Percentiles rank a stretch among this genome's conserved stretches.
Conservation (phyloP, 2,329 filamentous ascomycete genomes). For the Exophiala bonariae region DNA sequence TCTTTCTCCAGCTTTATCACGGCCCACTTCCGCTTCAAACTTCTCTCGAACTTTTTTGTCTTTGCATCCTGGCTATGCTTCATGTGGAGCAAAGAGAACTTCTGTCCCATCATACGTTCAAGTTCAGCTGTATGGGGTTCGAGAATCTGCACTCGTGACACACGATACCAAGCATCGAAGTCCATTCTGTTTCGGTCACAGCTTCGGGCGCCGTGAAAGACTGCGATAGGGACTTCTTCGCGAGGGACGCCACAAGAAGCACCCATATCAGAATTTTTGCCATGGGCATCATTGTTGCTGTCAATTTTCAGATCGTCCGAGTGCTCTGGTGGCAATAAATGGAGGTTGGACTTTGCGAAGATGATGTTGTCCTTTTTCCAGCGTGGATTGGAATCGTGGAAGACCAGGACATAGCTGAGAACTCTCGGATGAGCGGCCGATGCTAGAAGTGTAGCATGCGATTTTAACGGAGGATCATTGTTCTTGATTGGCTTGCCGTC, state of each 20-base stretch:
- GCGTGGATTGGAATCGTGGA: slow-evolving; percentile 20
- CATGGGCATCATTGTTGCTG: background rate
- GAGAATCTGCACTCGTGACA: slow-evolving; percentile 14
- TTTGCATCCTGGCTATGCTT: slow-evolving; percentile 6
- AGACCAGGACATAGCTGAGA: slow-evolving; percentile 20
- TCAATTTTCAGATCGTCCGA: background rate
- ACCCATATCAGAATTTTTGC: background rate
- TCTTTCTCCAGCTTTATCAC: slow-evolving; percentile 24
- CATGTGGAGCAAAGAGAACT: slow-evolving; percentile 11
- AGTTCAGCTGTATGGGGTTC: slow-evolving; percentile 18
- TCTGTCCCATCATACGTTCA: slow-evolving; percentile 23
- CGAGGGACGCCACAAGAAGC: background rate
- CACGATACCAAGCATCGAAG: slow-evolving; percentile 18
- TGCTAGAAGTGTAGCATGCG: slow-evolving; percentile 20
- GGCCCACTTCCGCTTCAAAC: slow-evolving; percentile 19
- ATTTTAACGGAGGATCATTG: too few relatives aligned
- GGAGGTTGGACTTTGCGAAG: slow-evolving; percentile 18
- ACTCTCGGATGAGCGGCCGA: slow-evolving; percentile 10
- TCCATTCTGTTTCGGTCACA: slow-evolving; percentile 1
- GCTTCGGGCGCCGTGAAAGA: slow-evolving; percentile 19
- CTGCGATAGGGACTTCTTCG: slow-evolving; percentile 6
- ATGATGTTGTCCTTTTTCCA: slow-evolving; percentile 17
- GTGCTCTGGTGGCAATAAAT: slow-evolving; percentile 11
- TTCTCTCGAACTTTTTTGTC: slow-evolving; percentile 8
- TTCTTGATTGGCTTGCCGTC: background rate